Evolutionary conservation across 163 green algal species (phyloP).

Genomic region (Prototheca stagnorum): DNA sequence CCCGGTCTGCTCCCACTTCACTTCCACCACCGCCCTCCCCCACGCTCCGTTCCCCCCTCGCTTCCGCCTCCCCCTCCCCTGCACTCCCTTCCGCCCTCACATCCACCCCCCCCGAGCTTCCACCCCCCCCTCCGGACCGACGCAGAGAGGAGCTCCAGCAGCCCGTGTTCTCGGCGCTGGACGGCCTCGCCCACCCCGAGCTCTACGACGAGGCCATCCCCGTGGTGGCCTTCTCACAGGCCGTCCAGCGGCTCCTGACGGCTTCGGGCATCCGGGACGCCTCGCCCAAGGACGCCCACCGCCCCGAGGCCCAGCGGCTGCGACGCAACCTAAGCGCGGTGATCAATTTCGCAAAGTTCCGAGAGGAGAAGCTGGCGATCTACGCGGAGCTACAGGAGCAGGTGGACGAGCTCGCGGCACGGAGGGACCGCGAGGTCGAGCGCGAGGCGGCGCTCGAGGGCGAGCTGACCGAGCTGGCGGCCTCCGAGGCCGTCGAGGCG

Average conservation of each 20-base stretch:
- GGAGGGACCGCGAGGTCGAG: slow-evolving; percentile 21
- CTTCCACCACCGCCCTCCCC: too few relatives aligned
- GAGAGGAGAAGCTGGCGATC: slow-evolving; percentile 71
- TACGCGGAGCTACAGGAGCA: slow-evolving; percentile 40
- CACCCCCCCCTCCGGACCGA: too few relatives aligned
- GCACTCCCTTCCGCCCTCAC: too few relatives aligned
- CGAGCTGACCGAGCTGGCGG: slow-evolving; percentile 36
- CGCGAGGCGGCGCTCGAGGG: slow-evolving; percentile 24
- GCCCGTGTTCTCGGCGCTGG: slow-evolving; percentile 65
- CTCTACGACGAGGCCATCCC: slow-evolving; percentile 87
- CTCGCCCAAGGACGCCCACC: slow-evolving; percentile 62
- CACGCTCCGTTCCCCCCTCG: too few relatives aligned
- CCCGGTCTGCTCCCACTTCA: too few relatives aligned
- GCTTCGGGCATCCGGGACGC: slow-evolving; percentile 58
- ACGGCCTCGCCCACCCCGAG: slow-evolving; percentile 76
- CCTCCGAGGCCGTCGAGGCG: slow-evolving; percentile 23
- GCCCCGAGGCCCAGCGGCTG: slow-evolving; percentile 58
- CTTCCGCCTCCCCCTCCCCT: too few relatives aligned
- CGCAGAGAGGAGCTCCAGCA: slow-evolving; percentile 79
- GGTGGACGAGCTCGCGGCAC: slow-evolving; percentile 11
- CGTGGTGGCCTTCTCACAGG: slow-evolving; percentile 52
- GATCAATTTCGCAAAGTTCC: slow-evolving; percentile 90
- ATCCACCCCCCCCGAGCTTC: too few relatives aligned
- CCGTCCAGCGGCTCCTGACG: slow-evolving; percentile 50
- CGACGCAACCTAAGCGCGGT: slow-evolving; percentile 64